Base-by-base conservation (phyloP, 2,329 filamentous ascomycete genomes). In the Botrytis byssoidea region DNA sequence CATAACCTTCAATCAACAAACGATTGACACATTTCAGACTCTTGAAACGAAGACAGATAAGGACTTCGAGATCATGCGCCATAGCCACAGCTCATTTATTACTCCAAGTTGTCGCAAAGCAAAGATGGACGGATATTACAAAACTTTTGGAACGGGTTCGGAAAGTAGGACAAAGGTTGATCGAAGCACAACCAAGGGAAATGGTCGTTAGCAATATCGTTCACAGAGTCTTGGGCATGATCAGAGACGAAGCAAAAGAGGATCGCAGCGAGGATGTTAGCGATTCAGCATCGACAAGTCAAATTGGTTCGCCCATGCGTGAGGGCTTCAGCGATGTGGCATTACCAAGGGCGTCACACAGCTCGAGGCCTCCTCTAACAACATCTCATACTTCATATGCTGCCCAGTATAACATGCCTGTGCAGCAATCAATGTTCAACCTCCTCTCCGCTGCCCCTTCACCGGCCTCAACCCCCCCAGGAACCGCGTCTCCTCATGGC, bases 181-280 rank as follows among this genome's bases (percentile, higher is more conserved):
- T 79, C 51, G 89, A 92, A 72, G 95, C 96, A 12, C 94, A 97
- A 79, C 95, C 95, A 25, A 89, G 92, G 75, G 96, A 98, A 84
- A 91, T 97, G 78, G 93, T 94, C 8, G 94, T 98, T 63, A 95
- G 94, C 70, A 99, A 99, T 80, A 95, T 99, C 78, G 93, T 98
- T 65, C 90, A 95, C 75, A 91, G 96, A 75, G 93, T 98, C 3
- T 85, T 99, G 55, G 93, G 94, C 61, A 87, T 99, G 76, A 96
- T 99, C 77, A 90, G 96, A 70, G 95, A 98, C 80, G 95, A 98
- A 80, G 92, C 93, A 57, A 91, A 93, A 78, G 93, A 97, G 79
- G 92, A 94, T 78, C 86, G 91, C 74, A 93, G 93, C 74, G 90
- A 84, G 67, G 88, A 79, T 77, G 74, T 74, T 29, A 80, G 78